phyloP scores from a whole-genome alignment of 2,329 filamentous ascomycete species.

The Pseudogymnoascus sp. region DNA sequence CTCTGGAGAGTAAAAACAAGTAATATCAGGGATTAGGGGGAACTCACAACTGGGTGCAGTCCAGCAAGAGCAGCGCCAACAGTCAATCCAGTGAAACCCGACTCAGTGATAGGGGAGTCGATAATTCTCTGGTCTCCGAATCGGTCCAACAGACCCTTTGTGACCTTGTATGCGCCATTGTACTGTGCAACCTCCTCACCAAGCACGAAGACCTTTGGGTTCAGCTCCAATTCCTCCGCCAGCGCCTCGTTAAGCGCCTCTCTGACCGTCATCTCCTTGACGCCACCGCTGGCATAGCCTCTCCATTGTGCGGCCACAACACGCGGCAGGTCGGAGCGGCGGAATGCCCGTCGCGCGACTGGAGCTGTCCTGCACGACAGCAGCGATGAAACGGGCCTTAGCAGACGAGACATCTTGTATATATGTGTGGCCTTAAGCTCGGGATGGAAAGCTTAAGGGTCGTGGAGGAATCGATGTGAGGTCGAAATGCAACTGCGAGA shows the following conservation, averaged over 20 bases:
- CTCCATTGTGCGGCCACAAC: slow-evolving; percentile 27
- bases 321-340: slow-evolving; percentile 33
- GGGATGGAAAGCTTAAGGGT: background rate
- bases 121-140: slow-evolving; percentile 98
- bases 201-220: slow-evolving; percentile 90
- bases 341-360: slow-evolving; percentile 44
- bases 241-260: slow-evolving; percentile 97
- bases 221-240: slow-evolving; percentile 90
- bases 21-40: background rate
- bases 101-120: slow-evolving; percentile 97
- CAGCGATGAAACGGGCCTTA: slow-evolving; percentile 57
- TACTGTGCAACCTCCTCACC: slow-evolving; percentile 99
- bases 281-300: slow-evolving; percentile 39
- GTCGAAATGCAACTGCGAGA: slow-evolving; percentile 8
- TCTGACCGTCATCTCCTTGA: slow-evolving; percentile 92
- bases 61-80: slow-evolving; percentile 92
- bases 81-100: slow-evolving; percentile 86
- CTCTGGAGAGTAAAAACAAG: background rate
- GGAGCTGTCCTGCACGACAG: slow-evolving; percentile 47
- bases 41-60: slow-evolving; percentile 81
- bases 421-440: background rate
- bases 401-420: slow-evolving; percentile 42
- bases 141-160: slow-evolving; percentile 91
- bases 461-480: slow-evolving; percentile 7
- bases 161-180: slow-evolving; percentile 99